Base-by-base conservation (phyloP, 202 grass and related monocot genomes). In the Alloteropsis angusta region DNA sequence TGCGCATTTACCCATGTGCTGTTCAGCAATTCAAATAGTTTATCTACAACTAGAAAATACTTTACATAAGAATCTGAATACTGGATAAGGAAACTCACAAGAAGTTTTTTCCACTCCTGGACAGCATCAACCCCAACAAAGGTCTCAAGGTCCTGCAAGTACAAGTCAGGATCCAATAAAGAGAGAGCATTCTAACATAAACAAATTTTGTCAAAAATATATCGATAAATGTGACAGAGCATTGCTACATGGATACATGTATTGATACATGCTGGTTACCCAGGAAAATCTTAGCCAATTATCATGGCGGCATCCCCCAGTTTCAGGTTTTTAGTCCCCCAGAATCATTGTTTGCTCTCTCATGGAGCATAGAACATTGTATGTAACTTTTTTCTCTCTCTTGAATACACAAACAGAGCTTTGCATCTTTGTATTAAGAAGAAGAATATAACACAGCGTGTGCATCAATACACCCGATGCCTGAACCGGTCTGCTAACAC, bases 51-150 rank as follows among this genome's bases (percentile, higher is more conserved):
- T 80, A 15, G n/a, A 36, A 18, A 23, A 71, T 0, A 10, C 15
- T 75, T 62, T 4, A 80, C 3, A 34, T 65, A 52, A 67, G 32
- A 71, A 75, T 35, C n/a, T 18, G 35, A 68, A 41, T 35, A 16
- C 43, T 45, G 53, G 13, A 76, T 14, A 65, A 44, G 41, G 7
- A 54, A 49, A 82, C 87, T 87, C 66, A 98, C 92, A 55, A 94
- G 95, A 89, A 94, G 91, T 68, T 80, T 92, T 94, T 92, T 88
- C 95, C 92, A 98, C 78, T 98, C 95, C 68, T 73, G 78, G 81
- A 86, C 88, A 34, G 95, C 91, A 17, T 98, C 87, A 38, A 77
- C 32, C 62, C 87, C 82, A 39, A 94, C 87, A 88, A 90, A 98
- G 6, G 74, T 91, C 71, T 98, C 86, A 76, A 93, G 91, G 78